Conservation (phyloP, 345 rosid species). For the Orychophragmus violaceus region DNA sequence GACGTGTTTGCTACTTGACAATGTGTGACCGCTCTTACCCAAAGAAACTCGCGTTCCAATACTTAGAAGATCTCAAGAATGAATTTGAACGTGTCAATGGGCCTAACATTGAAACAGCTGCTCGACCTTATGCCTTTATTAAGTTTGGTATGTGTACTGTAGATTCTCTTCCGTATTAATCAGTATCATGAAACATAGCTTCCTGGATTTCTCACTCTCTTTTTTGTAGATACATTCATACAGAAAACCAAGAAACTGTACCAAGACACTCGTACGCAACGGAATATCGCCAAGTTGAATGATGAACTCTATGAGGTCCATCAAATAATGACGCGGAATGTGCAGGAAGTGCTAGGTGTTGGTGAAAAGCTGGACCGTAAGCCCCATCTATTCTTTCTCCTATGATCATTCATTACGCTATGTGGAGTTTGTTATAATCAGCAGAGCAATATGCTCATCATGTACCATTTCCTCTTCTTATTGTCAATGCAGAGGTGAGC, state of each 20-base stretch:
- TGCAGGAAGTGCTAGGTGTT: slow-evolving; percentile 98
- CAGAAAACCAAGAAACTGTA: slow-evolving; percentile 96
- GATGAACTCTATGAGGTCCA: slow-evolving; percentile 99
- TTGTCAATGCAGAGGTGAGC: slow-evolving; percentile 79
- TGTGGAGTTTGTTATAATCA: neutral
- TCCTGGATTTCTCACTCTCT: neutral
- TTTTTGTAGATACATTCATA: slow-evolving; percentile 75
- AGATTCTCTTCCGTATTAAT: neutral
- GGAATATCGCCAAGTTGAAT: slow-evolving; percentile 90
- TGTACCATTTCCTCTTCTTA: slow-evolving; percentile 8
- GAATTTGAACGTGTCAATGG: slow-evolving; percentile 97
- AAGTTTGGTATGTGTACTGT: slow-evolving; percentile 61
- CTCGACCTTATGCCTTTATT: slow-evolving; percentile 97
- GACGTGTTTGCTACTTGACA: neutral
- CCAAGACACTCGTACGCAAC: slow-evolving; percentile 90
- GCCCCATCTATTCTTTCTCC: slow-evolving; percentile 3
- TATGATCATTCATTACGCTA: neutral
- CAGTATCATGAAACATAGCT: slow-evolving; percentile 8
- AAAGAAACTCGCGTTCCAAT: slow-evolving; percentile 96
- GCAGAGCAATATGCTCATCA: slow-evolving; percentile 7
- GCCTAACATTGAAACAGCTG: slow-evolving; percentile 89
- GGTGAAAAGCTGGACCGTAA: slow-evolving; percentile 99
- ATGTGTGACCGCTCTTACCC: slow-evolving; percentile 96
- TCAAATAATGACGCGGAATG: slow-evolving; percentile 99
- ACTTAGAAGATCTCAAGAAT: slow-evolving; percentile 90